phyloP scores from a whole-genome alignment of 1,139 yeast genomes.

The Zhuliangozyma blackwelliae region DNA sequence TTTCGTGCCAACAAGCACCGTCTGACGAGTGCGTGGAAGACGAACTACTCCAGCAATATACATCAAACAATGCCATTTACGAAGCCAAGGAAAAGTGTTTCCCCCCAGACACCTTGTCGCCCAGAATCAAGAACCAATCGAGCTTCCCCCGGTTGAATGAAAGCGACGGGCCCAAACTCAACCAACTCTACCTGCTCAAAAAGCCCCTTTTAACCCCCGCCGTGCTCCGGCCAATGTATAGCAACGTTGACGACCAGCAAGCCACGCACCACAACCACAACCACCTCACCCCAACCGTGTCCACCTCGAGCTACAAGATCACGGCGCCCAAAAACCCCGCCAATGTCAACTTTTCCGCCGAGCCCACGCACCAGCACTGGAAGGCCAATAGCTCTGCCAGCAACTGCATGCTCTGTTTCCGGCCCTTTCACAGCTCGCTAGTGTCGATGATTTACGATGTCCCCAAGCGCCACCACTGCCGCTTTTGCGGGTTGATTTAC shows the following conservation, averaged over 20 bases:
- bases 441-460: slow-evolving; percentile 8
- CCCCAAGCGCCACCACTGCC: slow-evolving; percentile 35
- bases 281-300: neutral
- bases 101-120: neutral
- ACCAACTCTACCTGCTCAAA: slow-evolving; percentile 32
- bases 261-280: neutral
- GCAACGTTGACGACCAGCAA: slow-evolving; percentile 2
- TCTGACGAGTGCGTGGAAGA: slow-evolving; percentile 5
- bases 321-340: slow-evolving; percentile 1
- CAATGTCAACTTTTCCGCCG: slow-evolving; percentile 10
- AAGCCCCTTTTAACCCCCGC: slow-evolving; percentile 43
- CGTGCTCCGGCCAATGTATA: slow-evolving; percentile 30
- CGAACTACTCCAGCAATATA: slow-evolving; percentile 14
- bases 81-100: slow-evolving; percentile 2
- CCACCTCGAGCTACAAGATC: slow-evolving; percentile 3
- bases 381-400: slow-evolving; percentile 33
- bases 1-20: slow-evolving; percentile 10
- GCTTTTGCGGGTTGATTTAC: slow-evolving; percentile 40
- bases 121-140: slow-evolving; percentile 11
- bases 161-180: slow-evolving; percentile 5
- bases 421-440: slow-evolving; percentile 28
- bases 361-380: slow-evolving; percentile 44
- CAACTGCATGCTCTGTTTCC: slow-evolving; percentile 42
- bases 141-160: slow-evolving; percentile 12
- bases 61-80: slow-evolving; percentile 17